Evolutionary conservation across 345 rosid genomes (phyloP).

Genomic region (Litchi chinensis): DNA sequence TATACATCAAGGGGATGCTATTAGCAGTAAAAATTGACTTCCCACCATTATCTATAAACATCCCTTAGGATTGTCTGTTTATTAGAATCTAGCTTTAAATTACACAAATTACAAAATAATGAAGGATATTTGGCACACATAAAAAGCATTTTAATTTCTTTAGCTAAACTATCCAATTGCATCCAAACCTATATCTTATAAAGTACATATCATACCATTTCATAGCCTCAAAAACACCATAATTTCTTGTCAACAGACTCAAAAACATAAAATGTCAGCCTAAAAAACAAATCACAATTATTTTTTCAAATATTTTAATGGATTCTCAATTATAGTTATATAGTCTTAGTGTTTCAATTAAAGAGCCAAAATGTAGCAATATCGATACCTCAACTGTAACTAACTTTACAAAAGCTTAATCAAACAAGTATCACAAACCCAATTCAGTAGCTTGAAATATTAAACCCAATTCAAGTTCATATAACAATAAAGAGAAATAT

Average conservation of each 20-base stretch:
- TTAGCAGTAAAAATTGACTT: background rate
- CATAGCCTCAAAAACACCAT: too few relatives aligned
- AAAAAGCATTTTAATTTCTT: background rate
- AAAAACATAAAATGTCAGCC: too few relatives aligned
- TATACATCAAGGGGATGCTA: slow-evolving; percentile 3
- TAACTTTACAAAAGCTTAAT: background rate
- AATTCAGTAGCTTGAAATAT: background rate
- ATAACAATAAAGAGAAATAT: too few relatives aligned
- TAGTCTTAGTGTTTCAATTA: background rate
- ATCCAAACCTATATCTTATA: background rate
- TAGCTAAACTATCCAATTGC: background rate
- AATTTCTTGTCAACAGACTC: background rate
- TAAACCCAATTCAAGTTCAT: background rate
- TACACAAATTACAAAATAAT: too few relatives aligned
- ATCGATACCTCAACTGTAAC: background rate
- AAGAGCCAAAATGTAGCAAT: background rate
- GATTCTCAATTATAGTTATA: background rate
- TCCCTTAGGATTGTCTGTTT: too few relatives aligned
- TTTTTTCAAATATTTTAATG: too few relatives aligned
- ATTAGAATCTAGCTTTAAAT: too few relatives aligned
- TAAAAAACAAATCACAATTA: background rate
- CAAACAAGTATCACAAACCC: background rate
- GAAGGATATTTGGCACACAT: too few relatives aligned
- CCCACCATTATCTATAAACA: background rate
- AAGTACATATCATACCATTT: background rate